Percentiles rank a stretch among this genome's conserved stretches.
phyloP scores from a whole-genome alignment of 306 rosid genomes.

The Citrullus colocynthis region DNA sequence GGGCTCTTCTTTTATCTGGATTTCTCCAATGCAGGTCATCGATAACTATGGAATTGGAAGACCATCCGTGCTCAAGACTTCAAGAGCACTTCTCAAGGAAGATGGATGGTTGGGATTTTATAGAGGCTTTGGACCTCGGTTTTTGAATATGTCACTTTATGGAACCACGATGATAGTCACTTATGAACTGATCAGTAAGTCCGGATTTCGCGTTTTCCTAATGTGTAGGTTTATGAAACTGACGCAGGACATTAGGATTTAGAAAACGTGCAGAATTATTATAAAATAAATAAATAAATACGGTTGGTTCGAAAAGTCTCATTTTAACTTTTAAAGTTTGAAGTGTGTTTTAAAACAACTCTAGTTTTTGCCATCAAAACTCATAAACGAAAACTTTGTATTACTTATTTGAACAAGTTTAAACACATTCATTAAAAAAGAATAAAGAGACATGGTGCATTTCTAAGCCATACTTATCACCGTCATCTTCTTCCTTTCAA shows the following conservation, averaged over 20 bases:
- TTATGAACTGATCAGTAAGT: slow-evolving; percentile 78
- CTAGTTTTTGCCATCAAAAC: too few species aligned
- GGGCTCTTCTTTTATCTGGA: not conserved
- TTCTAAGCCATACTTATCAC: too few species aligned
- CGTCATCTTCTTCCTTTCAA: too few species aligned
- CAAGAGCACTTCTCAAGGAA: slow-evolving; percentile 50
- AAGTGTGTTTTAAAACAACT: too few species aligned
- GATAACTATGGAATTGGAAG: slow-evolving; percentile 65
- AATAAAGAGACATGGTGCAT: too few species aligned
- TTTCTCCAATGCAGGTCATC: slow-evolving; percentile 38
- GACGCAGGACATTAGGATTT: not conserved
- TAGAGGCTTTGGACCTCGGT: slow-evolving; percentile 80
- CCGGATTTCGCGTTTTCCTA: not conserved
- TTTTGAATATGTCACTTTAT: slow-evolving; percentile 74
- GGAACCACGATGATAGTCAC: slow-evolving; percentile 89
- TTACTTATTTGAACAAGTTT: too few species aligned
- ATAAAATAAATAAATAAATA: too few species aligned
- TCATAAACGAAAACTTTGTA: too few species aligned
- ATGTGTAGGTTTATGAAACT: not conserved
- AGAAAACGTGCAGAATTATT: too few species aligned
- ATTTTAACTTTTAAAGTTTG: too few species aligned
- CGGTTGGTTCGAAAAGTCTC: too few species aligned
- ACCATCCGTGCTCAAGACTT: slow-evolving; percentile 67
- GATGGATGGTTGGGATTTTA: slow-evolving; percentile 95
- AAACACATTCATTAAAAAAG: too few species aligned